Percentiles rank a stretch among this genome's conserved stretches.
Evolutionary conservation across 2,329 filamentous ascomycete species (phyloP).

Genomic region (Fusarium globosum): DNA sequence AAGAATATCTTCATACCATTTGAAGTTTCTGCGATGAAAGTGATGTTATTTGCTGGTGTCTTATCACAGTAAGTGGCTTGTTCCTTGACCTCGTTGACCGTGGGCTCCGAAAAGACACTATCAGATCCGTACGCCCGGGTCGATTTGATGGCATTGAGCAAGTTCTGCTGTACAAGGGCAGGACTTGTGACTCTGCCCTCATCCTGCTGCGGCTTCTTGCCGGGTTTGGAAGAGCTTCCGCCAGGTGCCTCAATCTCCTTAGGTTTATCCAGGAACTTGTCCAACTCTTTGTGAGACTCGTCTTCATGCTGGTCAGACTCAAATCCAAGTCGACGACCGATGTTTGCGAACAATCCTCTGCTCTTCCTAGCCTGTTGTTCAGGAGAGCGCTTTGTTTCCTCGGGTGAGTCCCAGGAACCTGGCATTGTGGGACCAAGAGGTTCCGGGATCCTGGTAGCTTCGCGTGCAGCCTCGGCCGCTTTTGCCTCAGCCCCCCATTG

Average conservation of each 20-base stretch:
- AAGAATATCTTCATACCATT: constrained; percentile 81
- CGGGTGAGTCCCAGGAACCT: constrained; percentile 78
- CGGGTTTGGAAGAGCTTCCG: constrained; percentile 21
- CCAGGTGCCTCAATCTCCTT: constrained; percentile 34
- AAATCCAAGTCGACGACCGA: constrained; percentile 76
- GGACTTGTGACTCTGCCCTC: constrained; percentile 69
- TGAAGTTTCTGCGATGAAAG: constrained; percentile 74
- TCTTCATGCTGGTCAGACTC: constrained; percentile 61
- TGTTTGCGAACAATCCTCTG: constrained; percentile 73
- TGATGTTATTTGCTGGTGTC: constrained; percentile 77
- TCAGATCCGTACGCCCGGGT: constrained; percentile 81
- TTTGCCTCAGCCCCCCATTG: constrained; percentile 55
- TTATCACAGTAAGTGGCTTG: constrained; percentile 88
- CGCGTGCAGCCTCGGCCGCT: constrained; percentile 52
- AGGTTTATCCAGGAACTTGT: constrained; percentile 56
- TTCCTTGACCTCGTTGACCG: constrained; percentile 80
- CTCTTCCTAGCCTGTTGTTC: constrained; percentile 54
- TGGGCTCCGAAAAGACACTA: constrained; percentile 77
- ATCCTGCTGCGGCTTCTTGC: constrained; percentile 49
- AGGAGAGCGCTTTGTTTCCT: constrained; percentile 53
- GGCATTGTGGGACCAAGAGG: constrained; percentile 69
- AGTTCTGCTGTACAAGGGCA: constrained; percentile 72
- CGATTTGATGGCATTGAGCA: constrained; percentile 81
- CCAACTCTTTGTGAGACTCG: constrained; percentile 54
- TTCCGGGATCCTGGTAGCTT: constrained; percentile 56